Conservation (phyloP, 345 rosid species). For the Laguncularia racemosa region DNA sequence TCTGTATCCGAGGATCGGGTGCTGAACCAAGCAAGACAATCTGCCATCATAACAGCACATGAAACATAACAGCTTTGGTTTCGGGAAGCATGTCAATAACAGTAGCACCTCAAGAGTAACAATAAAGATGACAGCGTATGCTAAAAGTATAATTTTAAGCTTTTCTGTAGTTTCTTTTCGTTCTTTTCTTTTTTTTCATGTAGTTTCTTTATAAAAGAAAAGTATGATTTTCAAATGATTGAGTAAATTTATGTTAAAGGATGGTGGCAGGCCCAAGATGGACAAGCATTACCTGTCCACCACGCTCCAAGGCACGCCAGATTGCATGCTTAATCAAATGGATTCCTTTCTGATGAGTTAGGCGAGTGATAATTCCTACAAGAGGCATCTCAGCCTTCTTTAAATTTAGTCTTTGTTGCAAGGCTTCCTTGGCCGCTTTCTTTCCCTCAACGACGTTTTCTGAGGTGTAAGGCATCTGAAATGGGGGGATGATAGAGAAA, state of each 20-base stretch:
- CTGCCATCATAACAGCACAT: constrained; percentile 23
- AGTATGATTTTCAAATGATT: too few species aligned
- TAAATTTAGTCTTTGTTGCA: constrained; percentile 71
- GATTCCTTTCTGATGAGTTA: constrained; percentile 96
- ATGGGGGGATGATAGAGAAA: not conserved
- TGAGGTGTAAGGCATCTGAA: constrained; percentile 66
- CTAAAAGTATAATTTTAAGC: too few species aligned
- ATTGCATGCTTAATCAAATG: constrained; percentile 92
- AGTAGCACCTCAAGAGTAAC: not conserved
- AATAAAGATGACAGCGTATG: too few species aligned
- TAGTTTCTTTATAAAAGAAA: too few species aligned
- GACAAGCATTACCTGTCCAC: constrained; percentile 62
- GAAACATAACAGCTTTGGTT: too few species aligned
- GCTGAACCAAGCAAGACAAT: constrained; percentile 93
- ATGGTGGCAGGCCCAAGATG: not conserved
- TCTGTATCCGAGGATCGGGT: constrained; percentile 93
- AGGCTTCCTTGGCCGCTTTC: constrained; percentile 76
- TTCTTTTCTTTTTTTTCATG: too few species aligned
- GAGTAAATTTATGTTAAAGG: too few species aligned
- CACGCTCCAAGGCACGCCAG: constrained; percentile 62
- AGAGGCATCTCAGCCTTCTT: constrained; percentile 54
- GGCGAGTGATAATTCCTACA: constrained; percentile 76
- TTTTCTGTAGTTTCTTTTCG: too few species aligned
- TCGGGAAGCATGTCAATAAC: too few species aligned
- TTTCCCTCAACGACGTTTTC: constrained; percentile 85